Base-by-base conservation (phyloP, 371 early-diverging fungal species). In the Mortierella sp. region DNA sequence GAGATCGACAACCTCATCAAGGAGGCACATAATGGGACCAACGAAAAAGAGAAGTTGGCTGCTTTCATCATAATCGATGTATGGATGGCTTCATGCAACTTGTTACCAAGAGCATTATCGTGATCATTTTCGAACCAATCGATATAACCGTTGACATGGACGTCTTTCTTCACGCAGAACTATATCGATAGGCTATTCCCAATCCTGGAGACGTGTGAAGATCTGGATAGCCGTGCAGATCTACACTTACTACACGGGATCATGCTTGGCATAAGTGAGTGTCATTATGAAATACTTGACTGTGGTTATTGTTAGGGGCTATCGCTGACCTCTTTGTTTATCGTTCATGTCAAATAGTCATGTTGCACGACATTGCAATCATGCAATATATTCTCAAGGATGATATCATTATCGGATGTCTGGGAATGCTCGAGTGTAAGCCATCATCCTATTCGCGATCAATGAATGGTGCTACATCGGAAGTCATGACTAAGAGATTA, bases 351-450 rank as follows among this genome's bases (percentile, higher is more conserved):
- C 39, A 22, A 4, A 19, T 68, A 81, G 86, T 93, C 5, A 79
- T 85, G 52, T 71, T 93, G 43, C 90, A 90, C 57, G 90, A 92
- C 55, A 76, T 78, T 10, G 71, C 80, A 5, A 81, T 96, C 27
- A 87, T 92, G 56, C 90, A 92, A 57, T 73, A 80, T n/a, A 80
- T 95, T 22, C 80, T 94, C 54, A 81, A 83, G 52, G 94, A 95
- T 55, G 93, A 92, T 8, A 68, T 86, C 41, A 85, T 95, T 51
- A 50, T 83, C 7, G 78, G 67, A 22, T 85, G 92, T 1, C 83
- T 90, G 31, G 94, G 94, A 17, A 91, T 95, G 71, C 79, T 97
- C 47, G 96, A 97, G 86, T 93, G 93, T 94, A 74, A 52, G 62
- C n/a, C 21, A 7, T 16, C 19, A 22, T 1, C 12, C 2, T 9